These are phyloP conservation scores for Pseudogymnoascus sp. DNA, from an alignment of 2,329 filamentous ascomycete species.

Conservation along the genomic window DNA sequence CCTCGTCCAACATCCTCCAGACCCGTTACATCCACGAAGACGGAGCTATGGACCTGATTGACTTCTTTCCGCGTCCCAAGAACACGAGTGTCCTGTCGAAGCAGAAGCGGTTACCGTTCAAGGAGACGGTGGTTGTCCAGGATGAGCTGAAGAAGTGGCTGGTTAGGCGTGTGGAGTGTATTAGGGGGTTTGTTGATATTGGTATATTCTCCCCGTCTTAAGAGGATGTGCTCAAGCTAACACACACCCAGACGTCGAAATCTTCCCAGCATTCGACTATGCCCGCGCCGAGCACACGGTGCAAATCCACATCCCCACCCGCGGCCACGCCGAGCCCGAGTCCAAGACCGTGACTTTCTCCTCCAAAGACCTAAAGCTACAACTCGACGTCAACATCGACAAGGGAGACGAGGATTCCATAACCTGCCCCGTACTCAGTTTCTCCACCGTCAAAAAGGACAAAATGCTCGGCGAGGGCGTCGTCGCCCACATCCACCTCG, in stretches of 20 bases:
- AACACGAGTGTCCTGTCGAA: conserved; percentile 44
- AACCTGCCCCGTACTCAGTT: conserved; percentile 43
- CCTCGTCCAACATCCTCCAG: conserved; percentile 65
- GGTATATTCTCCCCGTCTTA: too few species aligned
- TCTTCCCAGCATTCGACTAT: conserved; percentile 68
- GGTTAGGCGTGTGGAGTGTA: conserved; percentile 62
- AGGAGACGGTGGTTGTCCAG: conserved; percentile 44
- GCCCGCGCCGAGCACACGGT: conserved; percentile 54
- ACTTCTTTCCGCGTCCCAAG: conserved; percentile 67
- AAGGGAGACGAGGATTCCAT: conserved; percentile 40
- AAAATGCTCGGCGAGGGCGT: conserved; percentile 55
- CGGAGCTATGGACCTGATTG: conserved; percentile 63
- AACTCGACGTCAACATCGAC: conserved; percentile 60
- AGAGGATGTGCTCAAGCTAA: too few species aligned
- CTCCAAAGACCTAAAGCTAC: conserved; percentile 48
- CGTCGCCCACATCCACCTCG: conserved; percentile 47
- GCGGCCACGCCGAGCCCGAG: conserved; percentile 31
- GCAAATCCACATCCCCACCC: conserved; percentile 39
- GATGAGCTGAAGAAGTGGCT: conserved; percentile 63
- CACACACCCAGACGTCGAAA: conserved; percentile 45
- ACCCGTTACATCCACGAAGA: conserved; percentile 71
- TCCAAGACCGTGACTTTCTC: conserved; percentile 58
- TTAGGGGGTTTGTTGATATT: conserved; percentile 56
- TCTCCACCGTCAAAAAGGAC: conserved; percentile 43
- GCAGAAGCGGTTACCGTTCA: conserved; percentile 42